Conservation (phyloP, 2,329 filamentous ascomycete genomes). For the Zasmidium angulare region DNA sequence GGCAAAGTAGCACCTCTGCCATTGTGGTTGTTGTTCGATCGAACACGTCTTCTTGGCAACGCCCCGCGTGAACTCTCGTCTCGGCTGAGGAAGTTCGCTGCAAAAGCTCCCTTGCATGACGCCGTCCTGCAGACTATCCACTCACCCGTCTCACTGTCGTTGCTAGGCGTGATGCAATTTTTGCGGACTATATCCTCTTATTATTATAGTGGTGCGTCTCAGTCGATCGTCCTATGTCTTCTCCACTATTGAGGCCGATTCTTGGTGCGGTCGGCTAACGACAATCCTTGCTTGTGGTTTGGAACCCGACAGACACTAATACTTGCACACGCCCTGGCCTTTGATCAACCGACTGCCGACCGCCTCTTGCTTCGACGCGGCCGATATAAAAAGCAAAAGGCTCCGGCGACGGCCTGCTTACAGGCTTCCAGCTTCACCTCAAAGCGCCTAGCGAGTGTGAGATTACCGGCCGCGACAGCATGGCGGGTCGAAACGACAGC, state of each 20-base stretch:
- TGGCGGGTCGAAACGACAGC: slow-evolving; percentile 1
- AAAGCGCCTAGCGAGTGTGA: neutral
- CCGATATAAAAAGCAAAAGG: neutral
- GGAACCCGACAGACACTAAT: too few species aligned
- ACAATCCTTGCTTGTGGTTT: neutral
- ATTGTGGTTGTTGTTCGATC: neutral
- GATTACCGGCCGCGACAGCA: too few species aligned
- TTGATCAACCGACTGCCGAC: neutral
- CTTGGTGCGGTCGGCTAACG: neutral
- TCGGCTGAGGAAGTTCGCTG: neutral
- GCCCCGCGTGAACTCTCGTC: neutral
- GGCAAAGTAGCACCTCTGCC: neutral
- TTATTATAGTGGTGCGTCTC: neutral
- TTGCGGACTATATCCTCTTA: neutral
- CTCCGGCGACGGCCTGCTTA: neutral
- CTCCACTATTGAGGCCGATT: neutral
- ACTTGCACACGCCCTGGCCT: neutral
- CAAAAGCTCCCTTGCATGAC: neutral
- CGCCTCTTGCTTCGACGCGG: neutral
- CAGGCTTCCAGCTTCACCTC: neutral
- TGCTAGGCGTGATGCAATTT: neutral
- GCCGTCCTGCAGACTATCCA: neutral
- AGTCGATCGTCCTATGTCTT: neutral
- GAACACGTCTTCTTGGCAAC: neutral
- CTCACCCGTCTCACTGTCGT: neutral